A percentile compares a stretch with the other conserved stretches of the same genome.
Conservation (phyloP, 1,284 basidiomycete species). For the Fomitopsis pinicola region DNA sequence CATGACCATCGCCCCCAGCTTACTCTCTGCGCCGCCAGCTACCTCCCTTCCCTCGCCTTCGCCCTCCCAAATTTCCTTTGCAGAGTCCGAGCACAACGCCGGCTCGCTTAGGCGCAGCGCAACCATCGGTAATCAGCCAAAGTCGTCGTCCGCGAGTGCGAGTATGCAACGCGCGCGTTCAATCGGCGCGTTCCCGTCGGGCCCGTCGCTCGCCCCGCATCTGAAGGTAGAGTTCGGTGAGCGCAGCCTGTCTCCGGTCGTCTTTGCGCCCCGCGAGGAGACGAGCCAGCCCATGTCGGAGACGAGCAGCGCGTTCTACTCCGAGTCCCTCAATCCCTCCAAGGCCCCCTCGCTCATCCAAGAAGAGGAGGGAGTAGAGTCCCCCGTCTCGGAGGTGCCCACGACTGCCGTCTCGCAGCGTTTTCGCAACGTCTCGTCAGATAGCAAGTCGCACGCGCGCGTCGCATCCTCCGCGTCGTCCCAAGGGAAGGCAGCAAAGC, state of each 20-base stretch:
- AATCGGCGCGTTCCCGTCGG: slow-evolving; percentile 18
- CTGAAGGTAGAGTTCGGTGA: neutral
- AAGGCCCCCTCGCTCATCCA: slow-evolving; percentile 4
- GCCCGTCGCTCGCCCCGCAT: slow-evolving; percentile 10
- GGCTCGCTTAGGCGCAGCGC: slow-evolving; percentile 20
- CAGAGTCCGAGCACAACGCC: slow-evolving; percentile 6
- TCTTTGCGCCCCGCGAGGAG: slow-evolving; percentile 14
- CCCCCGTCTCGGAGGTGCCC: slow-evolving; percentile 6
- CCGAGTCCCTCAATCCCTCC: slow-evolving; percentile 4
- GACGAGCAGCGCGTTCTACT: slow-evolving; percentile 6
- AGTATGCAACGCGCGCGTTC: slow-evolving; percentile 22
- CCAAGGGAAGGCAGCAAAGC: neutral
- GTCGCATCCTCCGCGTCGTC: neutral
- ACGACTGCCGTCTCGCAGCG: neutral
- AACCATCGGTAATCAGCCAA: slow-evolving; percentile 15
- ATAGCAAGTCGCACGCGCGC: neutral
- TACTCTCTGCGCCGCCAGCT: slow-evolving; percentile 10
- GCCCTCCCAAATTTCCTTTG: neutral
- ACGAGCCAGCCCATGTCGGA: slow-evolving; percentile 2
- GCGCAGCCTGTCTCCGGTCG: slow-evolving; percentile 13
- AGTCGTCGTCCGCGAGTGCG: neutral
- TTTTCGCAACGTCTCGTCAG: neutral
- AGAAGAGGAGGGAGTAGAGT: slow-evolving; percentile 4
- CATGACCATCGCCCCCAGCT: slow-evolving; percentile 1
- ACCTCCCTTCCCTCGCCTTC: slow-evolving; percentile 8